phyloP scores from a whole-genome alignment of 805 yeast genomes.

The Saturnispora mendoncae region DNA sequence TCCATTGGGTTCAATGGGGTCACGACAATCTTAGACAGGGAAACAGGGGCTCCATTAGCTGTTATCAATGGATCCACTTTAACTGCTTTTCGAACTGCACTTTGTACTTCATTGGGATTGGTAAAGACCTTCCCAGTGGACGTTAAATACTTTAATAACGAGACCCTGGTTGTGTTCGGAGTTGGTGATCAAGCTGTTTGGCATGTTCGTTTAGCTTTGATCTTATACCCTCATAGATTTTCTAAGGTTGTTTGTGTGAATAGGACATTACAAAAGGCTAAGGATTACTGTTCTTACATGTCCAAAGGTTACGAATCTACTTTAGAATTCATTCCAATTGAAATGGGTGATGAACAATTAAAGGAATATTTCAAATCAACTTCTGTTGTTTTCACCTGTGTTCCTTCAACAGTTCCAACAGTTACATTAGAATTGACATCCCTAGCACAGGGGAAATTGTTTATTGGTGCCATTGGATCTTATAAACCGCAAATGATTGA shows the following conservation, averaged over 20 bases:
- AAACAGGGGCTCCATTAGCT: conserved; percentile 43
- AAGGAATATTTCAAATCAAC: conserved; percentile 29
- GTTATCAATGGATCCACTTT: conserved; percentile 48
- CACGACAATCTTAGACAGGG: conserved; percentile 41
- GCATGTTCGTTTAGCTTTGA: conserved; percentile 43
- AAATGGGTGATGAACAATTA: conserved; percentile 16
- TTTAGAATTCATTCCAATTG: conserved; percentile 19
- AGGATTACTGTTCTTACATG: conserved; percentile 25
- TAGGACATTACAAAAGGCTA: conserved; percentile 35
- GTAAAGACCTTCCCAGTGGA: conserved; percentile 28
- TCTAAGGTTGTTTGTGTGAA: conserved; percentile 37
- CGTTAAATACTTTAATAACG: conserved; percentile 14
- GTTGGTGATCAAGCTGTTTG: conserved; percentile 58
- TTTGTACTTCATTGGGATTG: conserved; percentile 44
- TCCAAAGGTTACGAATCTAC: conserved; percentile 24
- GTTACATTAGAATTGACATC: conserved; percentile 30
- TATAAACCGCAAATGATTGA: conserved; percentile 63
- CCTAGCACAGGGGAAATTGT: conserved; percentile 24
- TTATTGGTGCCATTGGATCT: conserved; percentile 55
- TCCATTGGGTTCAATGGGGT: conserved; percentile 52
- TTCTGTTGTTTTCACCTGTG: conserved; percentile 48
- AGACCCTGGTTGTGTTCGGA: conserved; percentile 39
- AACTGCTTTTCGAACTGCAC: conserved; percentile 62
- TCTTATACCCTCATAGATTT: conserved; percentile 32
- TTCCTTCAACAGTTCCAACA: conserved; percentile 46